A percentile compares a stretch with the other conserved stretches of the same genome.
Evolutionary conservation across 371 early-diverging fungal species (phyloP).

Genomic region (Lichtheimia corymbifera): DNA sequence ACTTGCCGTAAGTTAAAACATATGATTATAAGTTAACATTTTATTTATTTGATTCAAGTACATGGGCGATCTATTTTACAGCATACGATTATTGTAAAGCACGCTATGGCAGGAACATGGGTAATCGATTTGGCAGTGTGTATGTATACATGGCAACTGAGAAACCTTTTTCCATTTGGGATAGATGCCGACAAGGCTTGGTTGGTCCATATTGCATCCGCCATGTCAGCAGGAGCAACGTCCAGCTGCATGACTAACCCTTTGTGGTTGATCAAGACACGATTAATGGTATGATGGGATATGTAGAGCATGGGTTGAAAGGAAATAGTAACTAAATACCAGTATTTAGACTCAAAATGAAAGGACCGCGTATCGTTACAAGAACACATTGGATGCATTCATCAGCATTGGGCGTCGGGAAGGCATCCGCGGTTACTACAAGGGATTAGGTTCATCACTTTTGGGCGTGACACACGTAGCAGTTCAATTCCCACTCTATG

Average conservation of each 20-base stretch:
- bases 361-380: constrained; percentile 69
- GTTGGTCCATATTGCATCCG: constrained; percentile 79
- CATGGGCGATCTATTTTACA: constrained; percentile 91
- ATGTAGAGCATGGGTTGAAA: constrained; percentile 1
- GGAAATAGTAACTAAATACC: neutral
- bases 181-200: constrained; percentile 49
- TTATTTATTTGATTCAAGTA: no score
- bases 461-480: constrained; percentile 93
- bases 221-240: constrained; percentile 82
- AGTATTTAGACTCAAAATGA: constrained; percentile 60
- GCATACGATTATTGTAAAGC: constrained; percentile 74
- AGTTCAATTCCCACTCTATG: constrained; percentile 95
- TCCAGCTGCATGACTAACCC: constrained; percentile 87
- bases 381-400: constrained; percentile 73
- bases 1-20: no score
- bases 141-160: no score
- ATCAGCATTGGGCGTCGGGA: constrained; percentile 66
- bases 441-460: constrained; percentile 89
- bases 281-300: constrained; percentile 63
- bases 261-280: constrained; percentile 93
- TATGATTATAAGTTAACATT: no score
- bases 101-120: constrained; percentile 15
- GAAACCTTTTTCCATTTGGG: no score
- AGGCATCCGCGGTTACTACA: constrained; percentile 80
- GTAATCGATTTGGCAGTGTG: no score